phyloP scores from a whole-genome alignment of 2,329 filamentous ascomycete species.

The Fusarium tanahbumbuense region DNA sequence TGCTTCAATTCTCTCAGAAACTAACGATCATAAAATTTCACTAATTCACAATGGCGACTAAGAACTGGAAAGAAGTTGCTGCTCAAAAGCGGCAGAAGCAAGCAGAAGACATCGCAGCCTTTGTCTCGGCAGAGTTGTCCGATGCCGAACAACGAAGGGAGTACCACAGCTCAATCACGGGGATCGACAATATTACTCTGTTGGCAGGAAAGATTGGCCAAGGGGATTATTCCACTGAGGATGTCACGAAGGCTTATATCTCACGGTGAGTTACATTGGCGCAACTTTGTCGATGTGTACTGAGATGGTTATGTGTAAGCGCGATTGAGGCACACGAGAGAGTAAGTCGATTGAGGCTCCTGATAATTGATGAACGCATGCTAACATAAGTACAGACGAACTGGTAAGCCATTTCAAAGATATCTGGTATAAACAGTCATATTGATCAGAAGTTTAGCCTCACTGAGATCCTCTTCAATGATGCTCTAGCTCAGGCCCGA shows the following conservation, averaged over 20 bases:
- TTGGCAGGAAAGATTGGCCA: neutral
- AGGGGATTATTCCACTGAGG: neutral
- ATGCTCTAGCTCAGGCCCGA: constrained; percentile 31
- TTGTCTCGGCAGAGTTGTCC: neutral
- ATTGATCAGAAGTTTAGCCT: neutral
- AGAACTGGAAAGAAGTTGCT: constrained; percentile 9
- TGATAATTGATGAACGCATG: accelerated
- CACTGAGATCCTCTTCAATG: constrained; percentile 36
- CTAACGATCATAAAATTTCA: accelerated
- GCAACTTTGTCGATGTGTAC: accelerated
- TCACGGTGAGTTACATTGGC: neutral
- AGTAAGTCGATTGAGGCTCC: neutral
- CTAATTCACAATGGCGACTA: no score
- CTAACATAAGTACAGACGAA: constrained; percentile 17
- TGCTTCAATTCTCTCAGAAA: neutral
- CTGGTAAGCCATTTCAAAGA: neutral
- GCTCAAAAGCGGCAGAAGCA: constrained; percentile 16
- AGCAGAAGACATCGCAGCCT: neutral
- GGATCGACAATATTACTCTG: neutral
- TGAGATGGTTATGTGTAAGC: neutral
- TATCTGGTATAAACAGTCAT: accelerated
- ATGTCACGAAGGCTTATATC: constrained; percentile 18
- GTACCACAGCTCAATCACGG: neutral
- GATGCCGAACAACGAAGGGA: neutral
- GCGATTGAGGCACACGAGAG: constrained; percentile 22